Conservation (phyloP, 345 rosid species). For the Citrus australasica region DNA sequence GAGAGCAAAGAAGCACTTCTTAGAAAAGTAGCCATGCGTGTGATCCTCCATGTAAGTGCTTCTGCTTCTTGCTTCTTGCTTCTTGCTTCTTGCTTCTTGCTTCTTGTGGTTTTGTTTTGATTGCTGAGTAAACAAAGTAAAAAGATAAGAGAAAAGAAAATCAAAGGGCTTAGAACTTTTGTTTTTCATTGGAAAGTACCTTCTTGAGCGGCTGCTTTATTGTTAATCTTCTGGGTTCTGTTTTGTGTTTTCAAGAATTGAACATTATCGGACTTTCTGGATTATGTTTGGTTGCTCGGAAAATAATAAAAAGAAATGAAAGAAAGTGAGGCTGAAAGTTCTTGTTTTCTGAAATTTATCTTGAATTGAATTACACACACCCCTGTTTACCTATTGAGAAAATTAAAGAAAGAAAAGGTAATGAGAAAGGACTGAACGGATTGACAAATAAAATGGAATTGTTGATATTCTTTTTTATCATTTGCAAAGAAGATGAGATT, state of each 20-base stretch:
- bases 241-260: background rate
- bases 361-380: background rate
- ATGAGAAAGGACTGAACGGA: background rate
- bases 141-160: background rate
- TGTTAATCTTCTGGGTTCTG: background rate
- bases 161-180: no score
- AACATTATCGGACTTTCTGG: background rate
- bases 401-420: background rate
- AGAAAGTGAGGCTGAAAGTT: background rate
- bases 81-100: background rate
- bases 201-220: background rate
- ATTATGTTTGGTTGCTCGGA: background rate
- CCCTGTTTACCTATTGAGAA: background rate
- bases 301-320: background rate
- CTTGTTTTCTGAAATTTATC: no score
- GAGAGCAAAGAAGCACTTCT: background rate
- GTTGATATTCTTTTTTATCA: background rate
- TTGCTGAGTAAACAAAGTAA: background rate
- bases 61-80: background rate
- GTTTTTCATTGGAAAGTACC: background rate
- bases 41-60: background rate
- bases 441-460: background rate
- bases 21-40: background rate
- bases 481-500: background rate
- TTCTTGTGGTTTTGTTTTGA: background rate